Conservation (phyloP, 2,329 filamentous ascomycete species). For the Claviceps sp. region DNA sequence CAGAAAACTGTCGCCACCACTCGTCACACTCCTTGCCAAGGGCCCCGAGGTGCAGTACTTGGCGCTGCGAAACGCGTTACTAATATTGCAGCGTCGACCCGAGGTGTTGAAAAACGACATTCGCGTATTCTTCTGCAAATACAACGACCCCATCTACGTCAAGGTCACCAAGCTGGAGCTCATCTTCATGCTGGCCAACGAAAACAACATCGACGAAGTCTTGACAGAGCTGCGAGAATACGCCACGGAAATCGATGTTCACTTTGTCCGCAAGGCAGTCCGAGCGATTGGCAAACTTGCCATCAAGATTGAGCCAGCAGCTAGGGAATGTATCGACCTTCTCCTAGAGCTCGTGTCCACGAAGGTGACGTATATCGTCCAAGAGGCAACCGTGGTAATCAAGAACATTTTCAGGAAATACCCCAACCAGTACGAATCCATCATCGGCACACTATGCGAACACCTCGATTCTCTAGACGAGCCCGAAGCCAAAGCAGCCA, state of each 20-base stretch:
- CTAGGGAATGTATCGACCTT: constrained; percentile 80
- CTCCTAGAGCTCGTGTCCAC: constrained; percentile 87
- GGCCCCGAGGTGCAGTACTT: constrained; percentile 98
- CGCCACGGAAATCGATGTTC: constrained; percentile 95
- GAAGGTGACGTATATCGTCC: constrained; percentile 98
- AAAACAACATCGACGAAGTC: constrained; percentile 91
- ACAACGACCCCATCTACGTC: constrained; percentile 98
- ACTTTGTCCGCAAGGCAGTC: constrained; percentile 96
- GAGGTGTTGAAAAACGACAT: constrained; percentile 95
- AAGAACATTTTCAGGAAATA: constrained; percentile 99
- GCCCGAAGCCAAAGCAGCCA: constrained; percentile 92
- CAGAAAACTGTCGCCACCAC: constrained; percentile 83
- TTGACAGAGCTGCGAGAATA: constrained; percentile 91
- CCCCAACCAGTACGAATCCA: constrained; percentile 95
- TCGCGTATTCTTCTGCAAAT: constrained; percentile 98
- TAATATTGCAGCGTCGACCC: constrained; percentile 84
- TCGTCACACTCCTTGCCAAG: constrained; percentile 90
- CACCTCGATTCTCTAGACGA: constrained; percentile 94
- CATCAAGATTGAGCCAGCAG: constrained; percentile 96
- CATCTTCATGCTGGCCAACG: constrained; percentile 96
- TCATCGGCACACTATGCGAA: constrained; percentile 90
- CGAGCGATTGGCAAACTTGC: constrained; percentile 94
- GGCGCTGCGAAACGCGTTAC: constrained; percentile 78
- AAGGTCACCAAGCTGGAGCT: constrained; percentile 98
- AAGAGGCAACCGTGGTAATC: constrained; percentile 97